Evolutionary conservation across 2,329 filamentous ascomycete species (phyloP), one percentile per base, ranked within the genome.

Genomic region (Colletotrichum liaoningense): DNA sequence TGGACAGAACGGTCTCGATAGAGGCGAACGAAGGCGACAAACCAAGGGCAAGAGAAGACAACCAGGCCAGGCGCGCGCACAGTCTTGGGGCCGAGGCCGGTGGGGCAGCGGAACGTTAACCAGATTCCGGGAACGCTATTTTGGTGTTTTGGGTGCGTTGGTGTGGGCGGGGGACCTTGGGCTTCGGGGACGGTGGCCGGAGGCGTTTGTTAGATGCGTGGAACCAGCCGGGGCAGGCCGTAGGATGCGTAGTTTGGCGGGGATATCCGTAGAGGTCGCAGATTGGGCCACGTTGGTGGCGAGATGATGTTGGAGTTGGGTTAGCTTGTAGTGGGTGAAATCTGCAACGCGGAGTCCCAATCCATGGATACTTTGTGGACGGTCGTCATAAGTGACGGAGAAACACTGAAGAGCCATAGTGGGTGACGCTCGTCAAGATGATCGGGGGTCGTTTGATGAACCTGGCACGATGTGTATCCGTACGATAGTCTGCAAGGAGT

Each of bases 121-220:
- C 54, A 57, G 67, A 70, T 70, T 60, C 60, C 60, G 33, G 67
- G 55, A 59, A 64, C 58, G 54, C 66, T 49, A 69, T 69, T 54
- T 69, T 42, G 42, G 57, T 54, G 5, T 22, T 49, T 49, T 49
- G 42, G 19, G 19, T 11, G 42, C 42, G 42, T 49, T 49, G 42
- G 35, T 28, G 33, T 28, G 67, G 55, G 67, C 35, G 42, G 56
- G 38, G 54, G 58, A 28, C 52, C 38, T 26, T 24, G 22, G 24
- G 62, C 9, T 12, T 14, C 19, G 33, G 30, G 12, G 42, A 56
- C 35, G 24, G 46, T 26, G 33, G 68, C 63, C 33, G 68, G 33
- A 35, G 63, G 56, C n/a, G 46, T 68, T 57, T 35, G 54, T 38
- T 26, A 30, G 30, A 33, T 52, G 59, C 33, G 12, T 58, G 33